phyloP scores from a whole-genome alignment of 305 asterid genomes.

The Solanum hybrid region DNA sequence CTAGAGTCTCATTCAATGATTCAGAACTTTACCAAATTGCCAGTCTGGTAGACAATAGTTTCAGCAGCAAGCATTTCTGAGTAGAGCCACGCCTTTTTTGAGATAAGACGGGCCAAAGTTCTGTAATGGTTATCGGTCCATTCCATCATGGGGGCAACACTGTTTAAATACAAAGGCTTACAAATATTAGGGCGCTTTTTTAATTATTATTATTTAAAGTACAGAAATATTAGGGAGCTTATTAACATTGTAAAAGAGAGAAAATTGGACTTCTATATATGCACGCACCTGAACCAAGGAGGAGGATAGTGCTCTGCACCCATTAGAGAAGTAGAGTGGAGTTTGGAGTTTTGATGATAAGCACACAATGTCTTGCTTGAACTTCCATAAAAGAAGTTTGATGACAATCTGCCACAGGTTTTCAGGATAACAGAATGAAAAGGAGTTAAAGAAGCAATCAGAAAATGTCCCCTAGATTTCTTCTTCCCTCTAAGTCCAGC shows the following conservation, averaged over 20 bases:
- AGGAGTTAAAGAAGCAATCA: conserved; percentile 63
- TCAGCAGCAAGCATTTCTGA: conserved; percentile 97
- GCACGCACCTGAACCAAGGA: conserved; percentile 90
- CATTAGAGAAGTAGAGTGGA: conserved; percentile 40
- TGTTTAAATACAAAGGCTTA: conserved; percentile 15
- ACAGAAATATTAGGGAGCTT: background rate
- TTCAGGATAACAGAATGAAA: conserved; percentile 52
- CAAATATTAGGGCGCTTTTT: background rate
- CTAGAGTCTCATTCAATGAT: background rate
- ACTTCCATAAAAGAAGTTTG: conserved; percentile 26
- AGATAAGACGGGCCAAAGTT: conserved; percentile 77
- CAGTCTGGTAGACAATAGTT: conserved; percentile 75
- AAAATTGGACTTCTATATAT: conserved; percentile 10
- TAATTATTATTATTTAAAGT: background rate
- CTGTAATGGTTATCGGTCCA: conserved; percentile 82
- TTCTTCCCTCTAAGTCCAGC: conserved; percentile 45
- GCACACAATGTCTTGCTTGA: conserved; percentile 22
- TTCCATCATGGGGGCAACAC: conserved; percentile 97
- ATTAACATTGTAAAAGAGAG: background rate
- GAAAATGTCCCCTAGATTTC: conserved; percentile 59
- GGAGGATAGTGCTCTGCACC: conserved; percentile 57
- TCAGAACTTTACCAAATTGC: conserved; percentile 54
- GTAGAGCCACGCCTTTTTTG: conserved; percentile 82
- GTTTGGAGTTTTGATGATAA: conserved; percentile 33
- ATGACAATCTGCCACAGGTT: conserved; percentile 52